Base-by-base conservation (phyloP, 2,329 filamentous ascomycete species). In the Fusarium sulawesiense region DNA sequence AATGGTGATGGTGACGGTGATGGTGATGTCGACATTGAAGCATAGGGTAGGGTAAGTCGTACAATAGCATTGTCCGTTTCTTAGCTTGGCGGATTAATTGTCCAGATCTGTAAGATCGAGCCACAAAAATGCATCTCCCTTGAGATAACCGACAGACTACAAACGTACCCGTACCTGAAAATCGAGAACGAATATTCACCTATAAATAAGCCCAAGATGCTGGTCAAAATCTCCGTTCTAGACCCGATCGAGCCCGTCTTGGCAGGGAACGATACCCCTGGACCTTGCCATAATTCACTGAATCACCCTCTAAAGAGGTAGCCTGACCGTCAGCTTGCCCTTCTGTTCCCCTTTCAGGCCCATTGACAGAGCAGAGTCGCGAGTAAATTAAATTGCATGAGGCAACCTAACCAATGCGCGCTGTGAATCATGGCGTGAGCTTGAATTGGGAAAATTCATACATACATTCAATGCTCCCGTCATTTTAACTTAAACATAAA, bases 351-450 rank as follows among this genome's bases (percentile, higher is more conserved):
- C 29, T 30, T 30, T 30, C 29, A 30, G 29, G 29, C 29, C 29
- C 29, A 30, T 30, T 30, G 29, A 30, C 29, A 30, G 29, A 30
- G 29, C 37, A 29, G n/a, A 60, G 61, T 60, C 40, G 40, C 47
- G 20, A 66, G 29, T 66, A 66, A 66, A 66, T 66, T 66, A 66
- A 66, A 66, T 66, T 66, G 41, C 32, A 60, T 21, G 34, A 47
- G 55, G 60, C 34, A n/a, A 11, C 18, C 34, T 37, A 32, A 23
- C 34, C n/a, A 21, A 50, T 49, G 32, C 47, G 29, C 29, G 47
- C 47, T 11, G 29, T 32, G 29, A 49, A 51, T 51, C 45, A 37
- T 27, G 61, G 58, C 58, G 47, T 60, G 30, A 55, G 46, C 14
- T 32, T 49, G 47, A 34, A 37, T 2, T n/a, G 10, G 2, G 18